Evolutionary conservation across 352 stramenopile genomes (phyloP), one percentile per base, ranked within the genome.

Genomic region (Pythium dissotocum): DNA sequence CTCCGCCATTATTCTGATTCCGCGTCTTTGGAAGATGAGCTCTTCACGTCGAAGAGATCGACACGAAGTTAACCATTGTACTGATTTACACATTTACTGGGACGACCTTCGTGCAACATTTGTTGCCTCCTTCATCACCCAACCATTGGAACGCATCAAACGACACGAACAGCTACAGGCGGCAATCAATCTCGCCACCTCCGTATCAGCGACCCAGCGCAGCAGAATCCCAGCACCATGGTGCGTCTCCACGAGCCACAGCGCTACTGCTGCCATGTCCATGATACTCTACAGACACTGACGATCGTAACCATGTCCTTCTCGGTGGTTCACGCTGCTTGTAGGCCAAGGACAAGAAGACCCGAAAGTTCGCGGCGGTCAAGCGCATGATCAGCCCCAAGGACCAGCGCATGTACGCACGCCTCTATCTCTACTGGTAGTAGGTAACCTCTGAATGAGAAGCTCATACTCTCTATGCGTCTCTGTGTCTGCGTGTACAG

Each of bases 341-440:
- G 28, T 63, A 95, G 82, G 97, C 90, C 46, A 99, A 99, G 76
- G 90, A 97, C 63, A 99, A 99, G 85, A 99, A 99, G 77, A 99
- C 95, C 30, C 88, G 97, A 70, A 98, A 99, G 71, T 99, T 98
- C 77, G 98, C 98, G 49, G 87, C 98, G 52, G 90, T 98, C 42
- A 99, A 99, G 87, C 98, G 97, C 72, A 97, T 99, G 64, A 98
- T 99, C 64, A 98, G 91, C 73, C 95, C 97, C 51, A 99, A 99
- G 77, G 97, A 99, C 80, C 93, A 89, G 63, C 90, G 98, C 57
- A 96, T 99, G 72, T 98, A 96, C 72, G 91, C 57, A 30, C n/a
- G 4, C 26, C n/a, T 8, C 16, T n/a, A 24, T 51, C 21, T 65
- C 21, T 38, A 38, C 7, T 65, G 4, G 26, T 1, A 6, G 7